A percentile compares a stretch with the other conserved stretches of the same genome.
phyloP scores from a whole-genome alignment of 495 filamentous ascomycete genomes.

The Xylaria bambusicola region DNA sequence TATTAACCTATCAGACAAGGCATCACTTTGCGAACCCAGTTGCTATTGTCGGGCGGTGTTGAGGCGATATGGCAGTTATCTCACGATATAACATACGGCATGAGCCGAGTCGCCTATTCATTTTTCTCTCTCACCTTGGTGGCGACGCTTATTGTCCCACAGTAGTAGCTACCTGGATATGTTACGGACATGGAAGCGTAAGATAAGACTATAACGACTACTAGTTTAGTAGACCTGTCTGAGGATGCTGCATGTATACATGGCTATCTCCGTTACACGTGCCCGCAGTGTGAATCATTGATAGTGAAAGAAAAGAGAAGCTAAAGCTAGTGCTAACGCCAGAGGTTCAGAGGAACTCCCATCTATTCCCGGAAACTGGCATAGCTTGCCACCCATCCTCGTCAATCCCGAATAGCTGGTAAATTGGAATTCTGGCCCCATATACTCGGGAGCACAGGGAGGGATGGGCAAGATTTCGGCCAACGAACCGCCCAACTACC shows the following conservation, averaged over 20 bases:
- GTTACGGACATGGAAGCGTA: not conserved
- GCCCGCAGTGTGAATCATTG: not conserved
- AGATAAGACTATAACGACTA: not conserved
- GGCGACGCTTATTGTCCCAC: not conserved
- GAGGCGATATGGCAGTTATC: not conserved
- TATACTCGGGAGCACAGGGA: not conserved
- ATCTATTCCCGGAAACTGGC: not conserved
- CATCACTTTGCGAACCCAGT: not conserved
- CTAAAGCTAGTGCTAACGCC: slow-evolving; percentile 3
- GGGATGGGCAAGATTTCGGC: not conserved
- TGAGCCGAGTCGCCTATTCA: not conserved
- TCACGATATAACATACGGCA: slow-evolving; percentile 3
- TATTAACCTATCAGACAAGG: not conserved
- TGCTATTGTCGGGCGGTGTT: not conserved
- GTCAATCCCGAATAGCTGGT: not conserved
- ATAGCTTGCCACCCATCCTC: not conserved
- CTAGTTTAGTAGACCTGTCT: not conserved
- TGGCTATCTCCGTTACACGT: not conserved
- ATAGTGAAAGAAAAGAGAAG: not conserved
- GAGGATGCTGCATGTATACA: not conserved
- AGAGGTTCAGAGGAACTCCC: not conserved
- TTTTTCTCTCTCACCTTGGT: not conserved
- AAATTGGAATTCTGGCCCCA: not conserved
- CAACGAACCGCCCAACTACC: not conserved
- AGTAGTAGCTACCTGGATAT: no score